phyloP scores from a whole-genome alignment of 495 filamentous ascomycete species.

The Xylaria telfairii region DNA sequence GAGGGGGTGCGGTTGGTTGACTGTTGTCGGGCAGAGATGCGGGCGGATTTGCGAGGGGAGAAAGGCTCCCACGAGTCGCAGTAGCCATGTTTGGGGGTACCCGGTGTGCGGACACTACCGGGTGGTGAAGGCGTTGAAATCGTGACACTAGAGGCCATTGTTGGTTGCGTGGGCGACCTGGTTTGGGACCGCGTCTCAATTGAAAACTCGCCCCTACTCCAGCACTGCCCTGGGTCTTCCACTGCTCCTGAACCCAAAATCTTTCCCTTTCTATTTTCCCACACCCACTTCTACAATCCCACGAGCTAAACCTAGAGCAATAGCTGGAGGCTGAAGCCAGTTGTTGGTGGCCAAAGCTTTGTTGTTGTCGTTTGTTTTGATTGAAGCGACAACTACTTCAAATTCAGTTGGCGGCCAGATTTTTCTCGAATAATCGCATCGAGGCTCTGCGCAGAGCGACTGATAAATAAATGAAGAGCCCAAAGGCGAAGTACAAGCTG shows the following conservation, averaged over 20 bases:
- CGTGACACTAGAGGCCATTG: slow-evolving; percentile 40
- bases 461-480: background rate
- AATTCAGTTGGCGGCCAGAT: background rate
- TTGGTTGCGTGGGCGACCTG: slow-evolving; percentile 24
- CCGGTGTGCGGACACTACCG: slow-evolving; percentile 66
- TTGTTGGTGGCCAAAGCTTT: background rate
- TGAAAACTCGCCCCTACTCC: slow-evolving; percentile 10
- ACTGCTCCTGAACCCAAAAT: background rate
- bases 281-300: background rate
- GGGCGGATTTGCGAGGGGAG: slow-evolving; percentile 63
- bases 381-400: background rate
- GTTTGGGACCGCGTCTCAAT: slow-evolving; percentile 1
- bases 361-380: background rate
- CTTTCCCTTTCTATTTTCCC: background rate
- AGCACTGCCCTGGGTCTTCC: background rate
- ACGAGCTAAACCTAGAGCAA: background rate
- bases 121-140: slow-evolving; percentile 68
- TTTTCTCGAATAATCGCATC: background rate
- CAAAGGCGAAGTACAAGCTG: slow-evolving; percentile 3
- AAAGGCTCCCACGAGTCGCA: slow-evolving; percentile 76
- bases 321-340: background rate
- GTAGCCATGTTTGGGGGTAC: slow-evolving; percentile 74
- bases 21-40: slow-evolving; percentile 50
- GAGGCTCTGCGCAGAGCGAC: background rate
- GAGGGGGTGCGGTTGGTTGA: slow-evolving; percentile 51